Base-by-base conservation (phyloP, 352 stramenopile species). In the Blastocystis sp. region DNA sequence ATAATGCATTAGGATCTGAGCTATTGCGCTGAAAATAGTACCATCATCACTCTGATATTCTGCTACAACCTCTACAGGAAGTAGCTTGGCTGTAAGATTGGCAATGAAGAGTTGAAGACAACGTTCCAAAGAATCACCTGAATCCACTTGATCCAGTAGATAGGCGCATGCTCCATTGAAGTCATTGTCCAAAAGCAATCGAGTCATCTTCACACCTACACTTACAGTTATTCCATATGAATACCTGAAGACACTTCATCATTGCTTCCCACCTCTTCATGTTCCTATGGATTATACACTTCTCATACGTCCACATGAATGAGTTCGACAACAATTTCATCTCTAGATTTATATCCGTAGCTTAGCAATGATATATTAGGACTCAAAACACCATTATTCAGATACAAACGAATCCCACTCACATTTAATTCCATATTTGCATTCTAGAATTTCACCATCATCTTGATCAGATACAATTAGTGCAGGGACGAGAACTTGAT, bases 121-220 rank as follows among this genome's bases (percentile, higher is more conserved):
- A 21, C 42, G 71, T 27, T 32, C 71, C 21, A 83, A 37, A 2
- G 29, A 65, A 2, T 67, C 51, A 4, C 51, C 21, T 14, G 16
- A 66, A 56, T 43, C 46, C 16, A 66, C 27, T 35, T 42, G 52
- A 9, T 63, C 51, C 11, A 42, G 9, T 37, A 65, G n/a, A 66
- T 52, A 83, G 11, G n/a, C 43, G 9, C 56, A 54, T 4, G 51
- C 54, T 65, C 46, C 71, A 24, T 29, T 49, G 51, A 52, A 83
- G 21, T 83, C 71, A 29, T 67, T 83, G 29, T 83, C 66, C 42
- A 65, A 66, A 43, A 83, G 46, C 1, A 65, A 43, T n/a, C 66
- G 57, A 0, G 71, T n/a, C 71, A 83, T 43, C 1, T 51, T 29
- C 1, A 83, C 52, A 27, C 29, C 71, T 83, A 24, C 43, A 67